Conservation (phyloP, 2,329 filamentous ascomycete genomes). For the Plectosphaerella cucumerina region DNA sequence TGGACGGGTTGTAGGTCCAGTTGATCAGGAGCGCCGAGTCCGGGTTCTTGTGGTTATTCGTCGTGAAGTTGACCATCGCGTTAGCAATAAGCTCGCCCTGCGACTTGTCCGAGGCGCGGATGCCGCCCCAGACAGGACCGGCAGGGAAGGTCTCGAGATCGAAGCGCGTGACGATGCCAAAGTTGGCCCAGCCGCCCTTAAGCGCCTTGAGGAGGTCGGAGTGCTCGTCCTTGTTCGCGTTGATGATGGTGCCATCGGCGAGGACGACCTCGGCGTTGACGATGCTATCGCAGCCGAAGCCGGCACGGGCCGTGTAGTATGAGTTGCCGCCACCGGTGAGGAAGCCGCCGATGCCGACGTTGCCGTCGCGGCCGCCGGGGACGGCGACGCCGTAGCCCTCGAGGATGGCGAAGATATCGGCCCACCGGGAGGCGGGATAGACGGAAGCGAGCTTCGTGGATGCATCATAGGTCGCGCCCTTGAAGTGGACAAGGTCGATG, state of each 20-base stretch:
- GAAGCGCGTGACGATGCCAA: slow-evolving; percentile 29
- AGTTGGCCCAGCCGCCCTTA: slow-evolving; percentile 35
- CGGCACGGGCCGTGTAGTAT: slow-evolving; percentile 38
- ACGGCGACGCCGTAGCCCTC: slow-evolving; percentile 34
- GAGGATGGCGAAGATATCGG: slow-evolving; percentile 33
- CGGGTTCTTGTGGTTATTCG: slow-evolving; percentile 13
- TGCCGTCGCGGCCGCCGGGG: slow-evolving; percentile 36
- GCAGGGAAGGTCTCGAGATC: slow-evolving; percentile 20
- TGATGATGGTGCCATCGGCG: slow-evolving; percentile 37
- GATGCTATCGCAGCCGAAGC: slow-evolving; percentile 43
- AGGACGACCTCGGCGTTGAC: slow-evolving; percentile 42
- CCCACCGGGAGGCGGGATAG: slow-evolving; percentile 40
- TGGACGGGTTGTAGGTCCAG: slow-evolving; percentile 12
- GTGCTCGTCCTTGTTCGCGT: slow-evolving; percentile 29
- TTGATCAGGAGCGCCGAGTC: slow-evolving; percentile 14
- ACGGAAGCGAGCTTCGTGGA: slow-evolving; percentile 31
- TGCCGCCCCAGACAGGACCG: slow-evolving; percentile 16
- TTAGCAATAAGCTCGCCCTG: slow-evolving; percentile 8
- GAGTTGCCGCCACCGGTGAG: slow-evolving; percentile 44
- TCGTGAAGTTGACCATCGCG: slow-evolving; percentile 11
- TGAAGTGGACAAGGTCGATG: slow-evolving; percentile 36
- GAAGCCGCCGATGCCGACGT: slow-evolving; percentile 39
- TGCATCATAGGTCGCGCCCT: slow-evolving; percentile 21
- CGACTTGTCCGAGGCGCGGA: slow-evolving; percentile 10
- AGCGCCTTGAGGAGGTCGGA: slow-evolving; percentile 40